Percentiles rank a stretch among this genome's conserved stretches.
Evolutionary conservation across 2,329 filamentous ascomycete species (phyloP).

Genomic region (Monilinia laxa): DNA sequence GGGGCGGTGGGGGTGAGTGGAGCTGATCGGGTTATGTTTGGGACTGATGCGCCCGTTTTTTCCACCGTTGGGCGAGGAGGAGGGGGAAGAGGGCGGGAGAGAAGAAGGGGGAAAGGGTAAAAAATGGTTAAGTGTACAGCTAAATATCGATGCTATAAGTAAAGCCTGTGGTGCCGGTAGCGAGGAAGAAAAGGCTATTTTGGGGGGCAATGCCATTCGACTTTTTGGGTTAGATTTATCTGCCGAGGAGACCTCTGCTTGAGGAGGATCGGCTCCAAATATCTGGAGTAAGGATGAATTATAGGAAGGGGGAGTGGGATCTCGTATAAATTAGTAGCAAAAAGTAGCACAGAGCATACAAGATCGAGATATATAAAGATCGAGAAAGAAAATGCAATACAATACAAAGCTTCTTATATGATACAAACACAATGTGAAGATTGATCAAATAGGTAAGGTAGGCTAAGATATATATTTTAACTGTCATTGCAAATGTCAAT

Average conservation of each 20-base stretch:
- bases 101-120: constrained; percentile 42
- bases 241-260: not conserved
- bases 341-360: too few species aligned
- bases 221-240: constrained; percentile 45
- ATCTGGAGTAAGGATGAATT: too few species aligned
- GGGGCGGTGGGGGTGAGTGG: constrained; percentile 69
- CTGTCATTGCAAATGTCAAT: not conserved
- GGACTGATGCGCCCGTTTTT: constrained; percentile 85
- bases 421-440: too few species aligned
- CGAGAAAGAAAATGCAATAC: too few species aligned
- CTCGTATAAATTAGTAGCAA: too few species aligned
- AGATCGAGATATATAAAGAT: too few species aligned
- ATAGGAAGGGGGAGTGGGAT: too few species aligned
- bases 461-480: not conserved
- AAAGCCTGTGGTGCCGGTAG: constrained; percentile 50
- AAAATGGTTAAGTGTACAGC: constrained; percentile 68
- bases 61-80: constrained; percentile 66
- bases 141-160: constrained; percentile 57
- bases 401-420: too few species aligned
- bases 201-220: constrained; percentile 59
- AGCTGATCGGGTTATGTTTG: constrained; percentile 72
- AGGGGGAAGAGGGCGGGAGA: constrained; percentile 67
- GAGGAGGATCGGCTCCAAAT: not conserved
- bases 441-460: too few species aligned
- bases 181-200: constrained; percentile 50